Percentiles rank a stretch among this genome's conserved stretches.
Evolutionary conservation across 192 early-diverging fungal genomes (phyloP).

Genomic region (Funneliformis mosseae): DNA sequence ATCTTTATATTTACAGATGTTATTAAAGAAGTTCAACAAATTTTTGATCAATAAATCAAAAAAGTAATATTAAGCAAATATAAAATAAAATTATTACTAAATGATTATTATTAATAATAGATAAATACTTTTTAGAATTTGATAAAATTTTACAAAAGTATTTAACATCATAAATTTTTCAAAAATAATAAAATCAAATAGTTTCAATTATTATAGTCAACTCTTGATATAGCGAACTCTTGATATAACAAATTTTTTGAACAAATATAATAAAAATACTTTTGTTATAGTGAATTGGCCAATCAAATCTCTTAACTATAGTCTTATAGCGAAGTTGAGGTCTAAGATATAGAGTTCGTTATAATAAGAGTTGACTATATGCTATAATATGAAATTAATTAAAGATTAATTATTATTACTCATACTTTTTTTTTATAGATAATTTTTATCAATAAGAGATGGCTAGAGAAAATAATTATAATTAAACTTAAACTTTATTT

Average conservation of each 20-base stretch:
- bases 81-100: not conserved
- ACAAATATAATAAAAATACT: too few species aligned
- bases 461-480: too few species aligned
- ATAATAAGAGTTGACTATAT: too few species aligned
- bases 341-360: too few species aligned
- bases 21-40: not conserved
- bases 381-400: not conserved
- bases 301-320: too few species aligned
- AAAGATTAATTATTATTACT: not conserved
- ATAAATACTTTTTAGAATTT: not conserved
- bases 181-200: not conserved
- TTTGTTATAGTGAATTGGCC: too few species aligned
- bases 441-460: too few species aligned
- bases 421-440: too few species aligned
- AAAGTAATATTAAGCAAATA: not conserved
- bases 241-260: too few species aligned
- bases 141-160: not conserved
- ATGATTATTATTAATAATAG: not conserved
- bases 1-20: not conserved
- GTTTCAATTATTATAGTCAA: not conserved
- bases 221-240: too few species aligned
- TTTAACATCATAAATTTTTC: not conserved
- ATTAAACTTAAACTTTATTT: too few species aligned
- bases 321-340: too few species aligned
- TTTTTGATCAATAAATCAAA: not conserved